phyloP scores from a whole-genome alignment of 108 stramenopile species.

The Discostella stelligeroides region DNA sequence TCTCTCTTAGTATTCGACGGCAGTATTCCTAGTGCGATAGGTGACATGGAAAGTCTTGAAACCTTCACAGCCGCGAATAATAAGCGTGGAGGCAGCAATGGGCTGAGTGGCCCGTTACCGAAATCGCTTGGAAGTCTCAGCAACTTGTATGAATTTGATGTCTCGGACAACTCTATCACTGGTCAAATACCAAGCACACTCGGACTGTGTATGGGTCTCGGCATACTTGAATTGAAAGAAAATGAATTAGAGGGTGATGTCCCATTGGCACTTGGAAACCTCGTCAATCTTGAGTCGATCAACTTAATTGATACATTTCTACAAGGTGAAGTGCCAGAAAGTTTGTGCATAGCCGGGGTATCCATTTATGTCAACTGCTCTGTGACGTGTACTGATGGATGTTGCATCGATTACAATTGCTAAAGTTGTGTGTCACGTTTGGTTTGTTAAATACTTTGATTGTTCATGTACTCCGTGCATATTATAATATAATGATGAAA shows the following conservation, averaged over 20 bases:
- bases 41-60: slow-evolving; percentile 40
- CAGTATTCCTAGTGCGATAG: slow-evolving; percentile 51
- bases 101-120: slow-evolving; percentile 17
- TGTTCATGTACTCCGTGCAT: not conserved
- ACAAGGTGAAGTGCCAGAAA: slow-evolving; percentile 25
- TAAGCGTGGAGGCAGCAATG: slow-evolving; percentile 18
- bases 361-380: slow-evolving; percentile 39
- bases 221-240: slow-evolving; percentile 16
- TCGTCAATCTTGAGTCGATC: slow-evolving; percentile 14
- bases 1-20: slow-evolving; percentile 32
- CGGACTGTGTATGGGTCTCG: slow-evolving; percentile 9
- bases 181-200: slow-evolving; percentile 20
- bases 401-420: slow-evolving; percentile 30
- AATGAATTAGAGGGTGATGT: slow-evolving; percentile 32
- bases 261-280: slow-evolving; percentile 29
- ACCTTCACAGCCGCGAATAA: slow-evolving; percentile 45
- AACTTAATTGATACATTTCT: slow-evolving; percentile 25
- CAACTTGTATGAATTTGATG: slow-evolving; percentile 1
- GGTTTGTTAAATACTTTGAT: not conserved
- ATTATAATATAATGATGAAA: not conserved
- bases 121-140: slow-evolving; percentile 5
- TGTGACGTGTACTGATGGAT: slow-evolving; percentile 19
- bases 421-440: not conserved
- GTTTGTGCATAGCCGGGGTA: slow-evolving; percentile 26
- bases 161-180: slow-evolving; percentile 27